A percentile compares a stretch with the other conserved stretches of the same genome.
Conservation (phyloP, 139 green algal genomes). For the Picochlorum sp. region DNA sequence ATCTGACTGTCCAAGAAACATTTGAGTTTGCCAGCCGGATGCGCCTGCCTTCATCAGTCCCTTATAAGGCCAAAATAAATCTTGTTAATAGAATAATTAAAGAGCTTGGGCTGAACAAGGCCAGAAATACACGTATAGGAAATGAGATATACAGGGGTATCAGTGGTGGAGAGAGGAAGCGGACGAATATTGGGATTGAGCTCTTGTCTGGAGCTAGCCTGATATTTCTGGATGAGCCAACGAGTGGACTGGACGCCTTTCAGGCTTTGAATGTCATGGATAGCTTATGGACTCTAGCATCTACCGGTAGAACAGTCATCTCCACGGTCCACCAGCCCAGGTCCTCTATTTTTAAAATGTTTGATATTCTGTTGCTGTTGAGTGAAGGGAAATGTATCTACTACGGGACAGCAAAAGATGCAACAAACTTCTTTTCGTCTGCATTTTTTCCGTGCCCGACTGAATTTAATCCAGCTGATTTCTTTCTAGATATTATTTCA, state of each 20-base stretch:
- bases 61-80: slow-evolving; percentile 4
- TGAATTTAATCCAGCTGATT: slow-evolving; percentile 35
- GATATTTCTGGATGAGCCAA: slow-evolving; percentile 49
- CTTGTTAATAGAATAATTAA: slow-evolving; percentile 16
- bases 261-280: slow-evolving; percentile 38
- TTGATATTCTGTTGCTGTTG: slow-evolving; percentile 30
- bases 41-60: slow-evolving; percentile 25
- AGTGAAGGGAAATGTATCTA: slow-evolving; percentile 22
- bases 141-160: slow-evolving; percentile 28
- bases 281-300: slow-evolving; percentile 11
- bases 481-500: slow-evolving; percentile 30
- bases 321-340: slow-evolving; percentile 43
- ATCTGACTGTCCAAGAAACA: slow-evolving; percentile 52
- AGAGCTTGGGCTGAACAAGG: slow-evolving; percentile 31
- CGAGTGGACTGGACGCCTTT: slow-evolving; percentile 34
- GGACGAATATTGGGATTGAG: slow-evolving; percentile 30
- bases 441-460: slow-evolving; percentile 17
- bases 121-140: slow-evolving; percentile 35
- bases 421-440: slow-evolving; percentile 11
- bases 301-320: slow-evolving; percentile 19
- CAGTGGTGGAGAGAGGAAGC: slow-evolving; percentile 41
- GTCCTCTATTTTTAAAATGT: slow-evolving; percentile 30
- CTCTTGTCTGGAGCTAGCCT: slow-evolving; percentile 30
- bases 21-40: slow-evolving; percentile 40
- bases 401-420: slow-evolving; percentile 20